Evolutionary conservation across 2,329 filamentous ascomycete species (phyloP), one percentile per base, ranked within the genome.

Genomic region (Tolypocladium paradoxum): DNA sequence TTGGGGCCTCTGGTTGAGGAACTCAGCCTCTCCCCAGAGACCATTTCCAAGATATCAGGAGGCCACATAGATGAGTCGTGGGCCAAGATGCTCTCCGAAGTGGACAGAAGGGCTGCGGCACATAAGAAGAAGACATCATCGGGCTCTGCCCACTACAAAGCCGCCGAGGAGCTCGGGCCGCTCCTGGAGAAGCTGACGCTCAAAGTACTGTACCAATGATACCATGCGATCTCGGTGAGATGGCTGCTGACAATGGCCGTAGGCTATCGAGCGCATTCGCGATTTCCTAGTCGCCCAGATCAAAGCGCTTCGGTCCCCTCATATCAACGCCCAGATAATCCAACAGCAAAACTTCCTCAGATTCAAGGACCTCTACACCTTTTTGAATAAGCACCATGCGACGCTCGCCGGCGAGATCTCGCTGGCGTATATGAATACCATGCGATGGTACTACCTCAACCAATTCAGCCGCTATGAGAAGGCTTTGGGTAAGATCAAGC

Each of bases 361-460:
- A 61, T 95, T 90, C 73, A 95, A 89, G 67, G 90, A 96, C 35
- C 74, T 96, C 0, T 99, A 85, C 69, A 78, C 82, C 6, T 99
- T 97, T 64, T 76, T 99, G 34, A 83, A 89, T 55, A 84, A 82
- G 60, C 87, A 92, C 59, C 90, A 97, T 62, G 75, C 87, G 1
- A 77, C 82, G n/a, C 81, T 99, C 6, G 90, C 89, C 9, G 85
- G 91, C 51, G 89, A 99, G 68, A 95, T 99, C 58, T 84, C 84
- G 9, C 87, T 90, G 66, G 93, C 95, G 4, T 99, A 99, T 64
- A 85, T 95, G 73, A 96, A 96, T 67, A 99, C 95, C 0, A 99
- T 99, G 90, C 83, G 90, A 51, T 99, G 93, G 93, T 99, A 99
- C 65, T 97, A 97, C 66, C 73, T 87, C 51, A 93, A 87, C 59